These are phyloP conservation scores for Emmonsiellopsis sp. DNA, from an alignment of 2,329 filamentous ascomycete genomes.

Conservation along the genomic window DNA sequence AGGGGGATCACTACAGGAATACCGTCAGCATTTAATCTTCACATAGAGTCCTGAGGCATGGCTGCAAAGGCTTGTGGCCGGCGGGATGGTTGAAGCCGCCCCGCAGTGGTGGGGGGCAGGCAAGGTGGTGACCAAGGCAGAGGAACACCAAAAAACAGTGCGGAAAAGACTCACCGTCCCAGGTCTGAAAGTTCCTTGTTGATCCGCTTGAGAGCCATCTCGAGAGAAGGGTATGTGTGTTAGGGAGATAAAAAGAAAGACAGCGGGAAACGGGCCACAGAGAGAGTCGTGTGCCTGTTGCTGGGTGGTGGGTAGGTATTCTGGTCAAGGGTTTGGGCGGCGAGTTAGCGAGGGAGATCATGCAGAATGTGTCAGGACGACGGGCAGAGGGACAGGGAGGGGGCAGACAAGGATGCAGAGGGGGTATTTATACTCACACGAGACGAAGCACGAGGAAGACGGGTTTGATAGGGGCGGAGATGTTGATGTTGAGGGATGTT, in stretches of 20 bases:
- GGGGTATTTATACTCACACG: neutral
- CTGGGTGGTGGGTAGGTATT: neutral
- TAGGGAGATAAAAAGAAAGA: slow-evolving; percentile 1
- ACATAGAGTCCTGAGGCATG: neutral
- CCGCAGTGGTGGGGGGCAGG: slow-evolving; percentile 7
- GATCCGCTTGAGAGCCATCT: slow-evolving; percentile 45
- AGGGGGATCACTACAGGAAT: slow-evolving; percentile 70
- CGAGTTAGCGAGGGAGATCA: neutral
- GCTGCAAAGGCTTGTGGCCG: neutral
- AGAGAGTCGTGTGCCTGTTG: neutral
- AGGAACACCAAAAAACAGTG: slow-evolving; percentile 6
- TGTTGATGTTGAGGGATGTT: slow-evolving; percentile 24
- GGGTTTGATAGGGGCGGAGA: slow-evolving; percentile 9
- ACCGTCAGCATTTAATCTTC: slow-evolving; percentile 13
- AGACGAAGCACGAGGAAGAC: slow-evolving; percentile 6
- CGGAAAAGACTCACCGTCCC: slow-evolving; percentile 35
- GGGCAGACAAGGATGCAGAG: neutral
- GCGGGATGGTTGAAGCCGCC: neutral
- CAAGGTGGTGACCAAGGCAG: slow-evolving; percentile 2
- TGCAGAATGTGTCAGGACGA: neutral
- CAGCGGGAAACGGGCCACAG: neutral
- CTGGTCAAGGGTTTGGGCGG: neutral
- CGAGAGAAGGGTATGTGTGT: slow-evolving; percentile 13
- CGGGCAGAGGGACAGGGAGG: neutral
- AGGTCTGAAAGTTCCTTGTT: slow-evolving; percentile 47